Percentiles rank a stretch among this genome's conserved stretches.
phyloP scores from a whole-genome alignment of 495 filamentous ascomycete genomes.

The Aspergillus homomorphus region DNA sequence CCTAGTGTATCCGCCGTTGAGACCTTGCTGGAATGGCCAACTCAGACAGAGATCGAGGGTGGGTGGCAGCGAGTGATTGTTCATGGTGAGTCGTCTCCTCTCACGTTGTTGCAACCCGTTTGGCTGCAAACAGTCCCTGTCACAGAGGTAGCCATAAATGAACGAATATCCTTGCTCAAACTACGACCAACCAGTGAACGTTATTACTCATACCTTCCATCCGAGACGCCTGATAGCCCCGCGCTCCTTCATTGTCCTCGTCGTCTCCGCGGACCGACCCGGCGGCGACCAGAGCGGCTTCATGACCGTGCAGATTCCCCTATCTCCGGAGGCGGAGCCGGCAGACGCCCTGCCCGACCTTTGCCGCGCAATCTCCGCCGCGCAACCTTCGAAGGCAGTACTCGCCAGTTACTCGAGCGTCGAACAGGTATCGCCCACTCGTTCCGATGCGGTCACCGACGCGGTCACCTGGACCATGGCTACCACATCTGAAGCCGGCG shows the following conservation, averaged over 20 bases:
- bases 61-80: slow-evolving; percentile 51
- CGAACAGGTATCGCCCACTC: slow-evolving; percentile 48
- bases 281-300: slow-evolving; percentile 34
- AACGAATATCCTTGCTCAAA: neutral
- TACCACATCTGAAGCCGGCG: slow-evolving; percentile 66
- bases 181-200: slow-evolving; percentile 28
- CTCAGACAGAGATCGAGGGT: slow-evolving; percentile 35
- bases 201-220: slow-evolving; percentile 44
- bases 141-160: neutral
- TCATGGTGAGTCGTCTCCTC: slow-evolving; percentile 48
- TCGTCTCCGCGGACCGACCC: slow-evolving; percentile 30
- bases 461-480: slow-evolving; percentile 65
- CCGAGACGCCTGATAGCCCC: slow-evolving; percentile 33
- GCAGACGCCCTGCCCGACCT: slow-evolving; percentile 26
- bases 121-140: neutral
- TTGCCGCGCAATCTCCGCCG: slow-evolving; percentile 24
- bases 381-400: slow-evolving; percentile 41
- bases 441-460: slow-evolving; percentile 9
- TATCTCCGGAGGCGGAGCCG: slow-evolving; percentile 36
- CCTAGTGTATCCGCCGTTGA: slow-evolving; percentile 59
- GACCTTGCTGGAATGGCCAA: slow-evolving; percentile 50
- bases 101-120: slow-evolving; percentile 25
- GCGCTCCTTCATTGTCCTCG: slow-evolving; percentile 37
- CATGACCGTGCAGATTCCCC: slow-evolving; percentile 53
- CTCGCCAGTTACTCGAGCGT: slow-evolving; percentile 58